These are phyloP conservation scores for Chamaecyparis obtusa DNA, from an alignment of 75 land plant genomes.

Conservation along the genomic window DNA sequence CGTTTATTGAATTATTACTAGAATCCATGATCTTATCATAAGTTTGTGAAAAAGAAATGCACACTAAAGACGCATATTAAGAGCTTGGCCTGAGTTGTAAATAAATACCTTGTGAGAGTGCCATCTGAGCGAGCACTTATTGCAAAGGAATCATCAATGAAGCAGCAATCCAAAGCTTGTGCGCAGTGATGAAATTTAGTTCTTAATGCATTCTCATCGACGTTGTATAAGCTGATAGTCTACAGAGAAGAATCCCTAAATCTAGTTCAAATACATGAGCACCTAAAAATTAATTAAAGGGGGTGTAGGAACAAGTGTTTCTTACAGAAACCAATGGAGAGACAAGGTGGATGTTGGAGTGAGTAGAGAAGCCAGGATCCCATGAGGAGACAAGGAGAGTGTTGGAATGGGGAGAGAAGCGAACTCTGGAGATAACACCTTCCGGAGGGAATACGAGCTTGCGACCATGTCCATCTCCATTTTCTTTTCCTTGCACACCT, in stretches of 20 bases:
- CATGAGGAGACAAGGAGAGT: conserved; percentile 39
- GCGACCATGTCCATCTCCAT: background rate
- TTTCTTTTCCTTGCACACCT: too few species aligned
- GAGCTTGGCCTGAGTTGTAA: background rate
- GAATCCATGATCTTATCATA: too few species aligned
- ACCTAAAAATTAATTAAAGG: background rate
- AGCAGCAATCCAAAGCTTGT: conserved; percentile 82
- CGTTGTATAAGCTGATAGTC: conserved; percentile 76
- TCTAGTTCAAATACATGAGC: background rate
- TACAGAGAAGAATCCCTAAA: conserved; percentile 19
- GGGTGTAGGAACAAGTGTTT: background rate
- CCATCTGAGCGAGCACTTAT: conserved; percentile 61
- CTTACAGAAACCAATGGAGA: conserved; percentile 80
- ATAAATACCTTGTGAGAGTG: conserved; percentile 56
- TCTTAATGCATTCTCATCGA: conserved; percentile 45
- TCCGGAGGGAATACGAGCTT: conserved; percentile 44
- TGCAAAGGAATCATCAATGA: conserved; percentile 53
- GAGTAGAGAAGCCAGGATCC: too few species aligned
- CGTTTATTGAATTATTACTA: too few species aligned
- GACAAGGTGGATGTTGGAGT: conserved; percentile 11
- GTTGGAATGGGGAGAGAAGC: conserved; percentile 77
- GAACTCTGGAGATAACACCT: conserved; percentile 73
- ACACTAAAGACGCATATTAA: too few species aligned
- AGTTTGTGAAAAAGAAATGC: too few species aligned
- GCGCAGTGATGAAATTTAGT: conserved; percentile 37